phyloP scores from a whole-genome alignment of 768 basidiomycete genomes.

The Lactarius evosmus region DNA sequence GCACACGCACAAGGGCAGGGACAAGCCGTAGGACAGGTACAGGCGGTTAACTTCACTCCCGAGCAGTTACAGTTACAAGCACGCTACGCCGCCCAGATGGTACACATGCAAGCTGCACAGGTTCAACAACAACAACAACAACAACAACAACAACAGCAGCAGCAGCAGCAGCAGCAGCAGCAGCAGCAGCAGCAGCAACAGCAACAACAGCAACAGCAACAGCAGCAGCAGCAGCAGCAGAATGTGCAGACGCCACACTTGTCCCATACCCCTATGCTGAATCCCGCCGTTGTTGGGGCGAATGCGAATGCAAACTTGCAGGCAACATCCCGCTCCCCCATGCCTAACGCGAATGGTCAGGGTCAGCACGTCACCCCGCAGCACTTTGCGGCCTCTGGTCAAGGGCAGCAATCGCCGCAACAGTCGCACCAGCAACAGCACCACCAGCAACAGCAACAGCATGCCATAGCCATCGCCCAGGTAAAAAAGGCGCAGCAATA shows the following conservation, averaged over 20 bases:
- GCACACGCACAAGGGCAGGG: slow-evolving; percentile 26
- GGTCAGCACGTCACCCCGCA: slow-evolving; percentile 20
- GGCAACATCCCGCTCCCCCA: slow-evolving; percentile 24
- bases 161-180: slow-evolving; percentile 29
- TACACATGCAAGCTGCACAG: slow-evolving; percentile 21
- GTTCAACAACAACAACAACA: slow-evolving; percentile 30
- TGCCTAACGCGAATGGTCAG: slow-evolving; percentile 27
- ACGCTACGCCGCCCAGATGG: slow-evolving; percentile 17
- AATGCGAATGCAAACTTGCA: slow-evolving; percentile 19
- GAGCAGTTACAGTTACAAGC: slow-evolving; percentile 10
- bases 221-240: slow-evolving; percentile 32
- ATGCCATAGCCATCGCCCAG: slow-evolving; percentile 2
- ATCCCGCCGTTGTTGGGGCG: neutral
- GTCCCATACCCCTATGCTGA: slow-evolving; percentile 28
- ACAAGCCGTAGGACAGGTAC: slow-evolving; percentile 17
- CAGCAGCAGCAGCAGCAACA: slow-evolving; percentile 29
- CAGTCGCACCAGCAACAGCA: slow-evolving; percentile 20
- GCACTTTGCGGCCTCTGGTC: slow-evolving; percentile 13
- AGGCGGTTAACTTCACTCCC: neutral
- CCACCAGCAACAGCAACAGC: slow-evolving; percentile 18
- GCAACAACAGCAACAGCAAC: slow-evolving; percentile 29
- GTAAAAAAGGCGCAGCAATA: slow-evolving; percentile 1
- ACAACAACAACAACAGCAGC: slow-evolving; percentile 27
- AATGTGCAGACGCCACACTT: slow-evolving; percentile 27
- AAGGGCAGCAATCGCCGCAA: slow-evolving; percentile 19